These are phyloP conservation scores for Galerina marginata DNA, from an alignment of 768 basidiomycete genomes.

Conservation along the genomic window DNA sequence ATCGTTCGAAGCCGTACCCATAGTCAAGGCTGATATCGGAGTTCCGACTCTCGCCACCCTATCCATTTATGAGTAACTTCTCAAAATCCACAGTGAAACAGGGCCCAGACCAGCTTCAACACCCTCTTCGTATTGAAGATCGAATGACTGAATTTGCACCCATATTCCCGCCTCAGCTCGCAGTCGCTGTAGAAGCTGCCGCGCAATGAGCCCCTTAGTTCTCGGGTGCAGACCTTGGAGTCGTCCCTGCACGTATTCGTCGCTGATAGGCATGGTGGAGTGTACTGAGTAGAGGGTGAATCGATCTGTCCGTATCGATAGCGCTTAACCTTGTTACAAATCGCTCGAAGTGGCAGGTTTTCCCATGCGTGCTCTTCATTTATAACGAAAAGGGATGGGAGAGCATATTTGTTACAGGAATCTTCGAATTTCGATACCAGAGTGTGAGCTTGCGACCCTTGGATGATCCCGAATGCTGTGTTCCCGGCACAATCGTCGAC, in stretches of 20 bases:
- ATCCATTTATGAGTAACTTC: background rate
- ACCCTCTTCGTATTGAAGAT: background rate
- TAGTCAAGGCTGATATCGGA: background rate
- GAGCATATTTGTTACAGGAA: no score
- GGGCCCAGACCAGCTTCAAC: background rate
- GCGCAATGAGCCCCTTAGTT: background rate
- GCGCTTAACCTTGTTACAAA: no score
- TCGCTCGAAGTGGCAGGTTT: no score
- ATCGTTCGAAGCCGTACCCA: background rate
- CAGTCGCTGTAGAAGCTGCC: background rate
- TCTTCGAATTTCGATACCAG: no score
- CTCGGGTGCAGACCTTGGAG: background rate
- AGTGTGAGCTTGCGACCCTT: no score
- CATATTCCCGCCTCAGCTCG: background rate
- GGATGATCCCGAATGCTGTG: no score
- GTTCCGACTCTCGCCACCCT: background rate
- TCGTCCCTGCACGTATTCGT: background rate
- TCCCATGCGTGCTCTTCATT: no score
- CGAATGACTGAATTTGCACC: background rate
- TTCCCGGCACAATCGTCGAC: slow-evolving; percentile 30
- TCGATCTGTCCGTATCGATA: no score
- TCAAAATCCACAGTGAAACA: background rate
- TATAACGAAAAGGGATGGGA: no score
- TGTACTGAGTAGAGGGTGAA: background rate
- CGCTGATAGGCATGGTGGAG: background rate